A percentile compares a stretch with the other conserved stretches of the same genome.
Evolutionary conservation across 2,329 filamentous ascomycete genomes (phyloP).

Genomic region (Fusarium sublunatum): DNA sequence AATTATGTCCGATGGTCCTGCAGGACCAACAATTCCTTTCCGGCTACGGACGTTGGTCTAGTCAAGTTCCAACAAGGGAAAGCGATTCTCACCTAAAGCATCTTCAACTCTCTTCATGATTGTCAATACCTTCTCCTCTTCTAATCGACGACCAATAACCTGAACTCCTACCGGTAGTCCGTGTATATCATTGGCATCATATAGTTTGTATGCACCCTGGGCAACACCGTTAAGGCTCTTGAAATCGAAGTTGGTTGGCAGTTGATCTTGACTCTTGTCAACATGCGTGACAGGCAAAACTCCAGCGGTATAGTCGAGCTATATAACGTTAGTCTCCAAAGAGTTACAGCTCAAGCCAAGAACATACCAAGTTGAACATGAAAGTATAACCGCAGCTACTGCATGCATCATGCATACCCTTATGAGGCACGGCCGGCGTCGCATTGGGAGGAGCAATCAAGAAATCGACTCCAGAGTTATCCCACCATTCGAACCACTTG

Average conservation of each 20-base stretch:
- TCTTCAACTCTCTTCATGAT: constrained; percentile 84
- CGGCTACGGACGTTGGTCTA: constrained; percentile 40
- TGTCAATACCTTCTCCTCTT: constrained; percentile 88
- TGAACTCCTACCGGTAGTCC: constrained; percentile 89
- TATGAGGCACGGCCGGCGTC: constrained; percentile 87
- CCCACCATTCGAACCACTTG: constrained; percentile 89
- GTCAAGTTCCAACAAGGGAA: constrained; percentile 62
- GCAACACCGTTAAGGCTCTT: constrained; percentile 81
- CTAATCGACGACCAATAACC: constrained; percentile 79
- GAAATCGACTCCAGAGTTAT: constrained; percentile 77
- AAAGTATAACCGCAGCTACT: constrained; percentile 94
- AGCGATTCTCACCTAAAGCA: constrained; percentile 71
- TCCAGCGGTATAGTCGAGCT: constrained; percentile 88
- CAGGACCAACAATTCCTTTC: too few relatives aligned
- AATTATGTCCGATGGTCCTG: neutral
- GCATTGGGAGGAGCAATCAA: constrained; percentile 88
- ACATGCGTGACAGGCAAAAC: constrained; percentile 89
- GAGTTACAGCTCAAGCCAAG: neutral
- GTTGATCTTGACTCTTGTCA: constrained; percentile 73
- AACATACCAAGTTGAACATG: constrained; percentile 83
- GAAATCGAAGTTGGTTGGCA: constrained; percentile 70
- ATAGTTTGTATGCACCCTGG: constrained; percentile 84
- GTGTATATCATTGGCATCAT: constrained; percentile 84
- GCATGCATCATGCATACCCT: constrained; percentile 86
- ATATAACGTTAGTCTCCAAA: constrained; percentile 11